Evolutionary conservation across 2,329 filamentous ascomycete species (phyloP).

Genomic region (Aphanocladium album): DNA sequence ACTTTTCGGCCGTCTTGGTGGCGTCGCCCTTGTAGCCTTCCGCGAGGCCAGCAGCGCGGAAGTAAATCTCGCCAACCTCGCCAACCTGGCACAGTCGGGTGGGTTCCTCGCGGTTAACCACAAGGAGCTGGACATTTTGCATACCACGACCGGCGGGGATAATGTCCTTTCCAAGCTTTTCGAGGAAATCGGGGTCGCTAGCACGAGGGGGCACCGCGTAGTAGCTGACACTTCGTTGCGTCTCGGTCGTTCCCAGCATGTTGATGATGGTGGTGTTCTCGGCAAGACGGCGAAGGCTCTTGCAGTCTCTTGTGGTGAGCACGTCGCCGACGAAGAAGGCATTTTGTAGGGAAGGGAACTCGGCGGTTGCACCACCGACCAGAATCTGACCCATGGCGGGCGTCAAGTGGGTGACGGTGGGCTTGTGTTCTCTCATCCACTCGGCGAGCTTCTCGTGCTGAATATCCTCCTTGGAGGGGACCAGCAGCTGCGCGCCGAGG

Average conservation of each 20-base stretch:
- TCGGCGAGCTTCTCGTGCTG: slow-evolving; percentile 79
- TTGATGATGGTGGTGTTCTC: slow-evolving; percentile 72
- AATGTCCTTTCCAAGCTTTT: slow-evolving; percentile 51
- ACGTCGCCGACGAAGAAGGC: slow-evolving; percentile 93
- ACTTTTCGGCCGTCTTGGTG: slow-evolving; percentile 66
- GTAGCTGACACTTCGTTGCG: slow-evolving; percentile 70
- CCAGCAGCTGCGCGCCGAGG: slow-evolving; percentile 71
- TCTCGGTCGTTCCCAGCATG: slow-evolving; percentile 88
- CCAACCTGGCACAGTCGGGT: slow-evolving; percentile 71
- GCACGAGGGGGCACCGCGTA: slow-evolving; percentile 65
- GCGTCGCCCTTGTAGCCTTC: slow-evolving; percentile 66
- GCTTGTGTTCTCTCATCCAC: slow-evolving; percentile 74
- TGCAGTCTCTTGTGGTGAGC: slow-evolving; percentile 78
- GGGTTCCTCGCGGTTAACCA: slow-evolving; percentile 65
- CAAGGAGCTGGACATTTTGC: slow-evolving; percentile 80
- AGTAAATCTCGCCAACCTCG: slow-evolving; percentile 78
- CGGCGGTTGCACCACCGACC: slow-evolving; percentile 72
- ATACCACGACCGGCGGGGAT: slow-evolving; percentile 84
- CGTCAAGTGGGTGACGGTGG: slow-evolving; percentile 82
- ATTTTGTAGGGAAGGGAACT: slow-evolving; percentile 70
- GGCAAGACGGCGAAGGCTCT: slow-evolving; percentile 68
- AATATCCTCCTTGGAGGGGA: slow-evolving; percentile 79
- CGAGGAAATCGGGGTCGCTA: slow-evolving; percentile 48
- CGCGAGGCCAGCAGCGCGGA: slow-evolving; percentile 77
- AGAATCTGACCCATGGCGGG: slow-evolving; percentile 96